These are phyloP conservation scores for Hymenoscyphus infarciens DNA, from an alignment of 2,329 filamentous ascomycete genomes.

Conservation along the genomic window DNA sequence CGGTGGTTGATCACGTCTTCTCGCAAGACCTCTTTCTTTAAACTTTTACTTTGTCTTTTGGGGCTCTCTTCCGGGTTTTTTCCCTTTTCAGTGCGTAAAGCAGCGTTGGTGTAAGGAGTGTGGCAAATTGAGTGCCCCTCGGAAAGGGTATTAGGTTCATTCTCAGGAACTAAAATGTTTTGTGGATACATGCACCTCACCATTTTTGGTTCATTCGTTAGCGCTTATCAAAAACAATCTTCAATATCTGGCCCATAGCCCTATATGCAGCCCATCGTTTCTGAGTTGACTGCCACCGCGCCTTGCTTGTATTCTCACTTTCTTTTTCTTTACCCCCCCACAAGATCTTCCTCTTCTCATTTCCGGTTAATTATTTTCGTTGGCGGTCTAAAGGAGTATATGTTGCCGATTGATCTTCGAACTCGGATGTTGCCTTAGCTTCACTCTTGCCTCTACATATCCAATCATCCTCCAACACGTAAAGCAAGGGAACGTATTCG, in stretches of 20 bases:
- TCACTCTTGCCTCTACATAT: background rate
- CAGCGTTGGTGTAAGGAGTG: slow-evolving; percentile 2
- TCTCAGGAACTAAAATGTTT: background rate
- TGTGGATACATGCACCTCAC: background rate
- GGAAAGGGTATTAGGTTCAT: background rate
- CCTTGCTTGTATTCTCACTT: background rate
- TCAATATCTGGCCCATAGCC: background rate
- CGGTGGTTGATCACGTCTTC: slow-evolving; percentile 28
- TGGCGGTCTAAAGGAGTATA: too few species aligned
- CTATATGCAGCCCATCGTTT: background rate
- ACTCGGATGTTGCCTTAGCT: background rate
- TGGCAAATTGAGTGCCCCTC: background rate
- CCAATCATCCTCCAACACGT: background rate
- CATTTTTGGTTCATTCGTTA: background rate
- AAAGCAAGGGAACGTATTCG: background rate
- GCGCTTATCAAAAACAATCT: background rate
- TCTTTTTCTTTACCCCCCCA: background rate
- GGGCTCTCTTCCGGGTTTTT: background rate
- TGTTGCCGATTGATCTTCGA: background rate
- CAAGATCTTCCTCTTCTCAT: background rate
- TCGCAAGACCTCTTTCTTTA: background rate
- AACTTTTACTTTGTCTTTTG: background rate
- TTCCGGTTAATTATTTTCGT: background rate
- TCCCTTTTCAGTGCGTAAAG: background rate
- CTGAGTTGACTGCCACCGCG: background rate